Evolutionary conservation across 305 asterid genomes (phyloP).

Genomic region (Solanum hybrid): DNA sequence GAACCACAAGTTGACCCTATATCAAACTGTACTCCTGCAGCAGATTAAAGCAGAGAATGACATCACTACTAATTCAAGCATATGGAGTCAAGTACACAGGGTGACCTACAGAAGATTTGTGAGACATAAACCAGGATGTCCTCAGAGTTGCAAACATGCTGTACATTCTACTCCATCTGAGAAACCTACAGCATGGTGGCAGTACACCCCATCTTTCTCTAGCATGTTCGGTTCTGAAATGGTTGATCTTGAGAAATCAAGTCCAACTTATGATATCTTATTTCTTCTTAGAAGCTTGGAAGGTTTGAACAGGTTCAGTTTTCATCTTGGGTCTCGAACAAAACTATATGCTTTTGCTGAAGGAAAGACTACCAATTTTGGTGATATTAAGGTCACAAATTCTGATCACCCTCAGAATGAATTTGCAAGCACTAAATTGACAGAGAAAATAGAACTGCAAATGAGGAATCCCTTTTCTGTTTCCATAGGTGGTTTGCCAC

Average conservation of each 20-base stretch:
- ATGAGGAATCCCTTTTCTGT: constrained; percentile 66
- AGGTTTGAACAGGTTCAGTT: constrained; percentile 60
- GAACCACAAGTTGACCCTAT: constrained; percentile 45
- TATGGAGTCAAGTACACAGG: constrained; percentile 65
- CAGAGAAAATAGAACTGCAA: constrained; percentile 92
- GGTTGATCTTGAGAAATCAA: constrained; percentile 34
- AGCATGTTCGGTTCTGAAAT: constrained; percentile 31
- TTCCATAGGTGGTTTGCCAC: constrained; percentile 73
- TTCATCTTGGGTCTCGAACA: constrained; percentile 50
- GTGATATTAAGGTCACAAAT: constrained; percentile 28
- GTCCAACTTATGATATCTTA: constrained; percentile 53
- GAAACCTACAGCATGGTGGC: constrained; percentile 19
- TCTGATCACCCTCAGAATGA: constrained; percentile 47
- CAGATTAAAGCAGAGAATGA: constrained; percentile 41
- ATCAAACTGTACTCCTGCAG: constrained; percentile 60
- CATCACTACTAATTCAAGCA: constrained; percentile 25
- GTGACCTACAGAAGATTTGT: constrained; percentile 47
- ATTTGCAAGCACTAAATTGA: constrained; percentile 67
- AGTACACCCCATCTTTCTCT: constrained; percentile 29
- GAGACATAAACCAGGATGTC: constrained; percentile 17
- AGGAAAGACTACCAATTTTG: constrained; percentile 40
- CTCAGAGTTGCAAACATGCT: constrained; percentile 16
- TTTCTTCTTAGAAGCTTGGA: constrained; percentile 74
- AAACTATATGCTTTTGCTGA: constrained; percentile 43
- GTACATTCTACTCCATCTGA: constrained; percentile 25